Base-by-base conservation (phyloP, 148 eudicot species). In the Chenopodium formosanum region DNA sequence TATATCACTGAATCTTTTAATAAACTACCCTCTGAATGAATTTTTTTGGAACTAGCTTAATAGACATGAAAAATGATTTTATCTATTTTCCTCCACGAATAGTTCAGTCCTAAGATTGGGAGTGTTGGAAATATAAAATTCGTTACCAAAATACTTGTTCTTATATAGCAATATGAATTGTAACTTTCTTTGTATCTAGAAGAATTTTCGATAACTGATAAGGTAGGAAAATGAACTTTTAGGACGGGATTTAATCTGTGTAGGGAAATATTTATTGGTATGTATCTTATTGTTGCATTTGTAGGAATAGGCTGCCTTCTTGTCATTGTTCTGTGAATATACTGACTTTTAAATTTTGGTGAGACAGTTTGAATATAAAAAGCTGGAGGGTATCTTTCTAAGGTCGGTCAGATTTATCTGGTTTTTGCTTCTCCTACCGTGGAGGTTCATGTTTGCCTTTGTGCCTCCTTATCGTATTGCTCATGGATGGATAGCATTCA, bases 401-500 rank as follows among this genome's bases (percentile, higher is more conserved):
- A 70, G 87, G 65, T 37, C 81, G 22, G 89, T 83, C 37, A 91
- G 85, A 75, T 73, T 85, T 72, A 60, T 84, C 31, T 93, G 95
- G 97, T 87, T 88, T 81, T 78, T 83, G 76, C 88, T 94, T 63
- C 85, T 84, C 60, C 85, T 85, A 46, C 98, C 98, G 73, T 94
- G 98, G 98, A 90, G 86, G 81, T 40, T 94, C 67, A 76, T 91
- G 80, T 92, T 92, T 83, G 97, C 98, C 14, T 86, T 94, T 80
- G 94, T 93, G 40, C 95, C 98, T 77, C 97, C 97, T 20, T 89
- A 88, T 86, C 88, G 88, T 72, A 82, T 94, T 68, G 91, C 94
- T 76, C 95, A 94, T 79, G 98, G 98, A 63, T 95, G 98, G 98
- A 88, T 95, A 82, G 91, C 98, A 70, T 95, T 95, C 87, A 85